These are phyloP conservation scores for Cupressus sempervirens DNA, from an alignment of 75 land plant species.

Conservation along the genomic window DNA sequence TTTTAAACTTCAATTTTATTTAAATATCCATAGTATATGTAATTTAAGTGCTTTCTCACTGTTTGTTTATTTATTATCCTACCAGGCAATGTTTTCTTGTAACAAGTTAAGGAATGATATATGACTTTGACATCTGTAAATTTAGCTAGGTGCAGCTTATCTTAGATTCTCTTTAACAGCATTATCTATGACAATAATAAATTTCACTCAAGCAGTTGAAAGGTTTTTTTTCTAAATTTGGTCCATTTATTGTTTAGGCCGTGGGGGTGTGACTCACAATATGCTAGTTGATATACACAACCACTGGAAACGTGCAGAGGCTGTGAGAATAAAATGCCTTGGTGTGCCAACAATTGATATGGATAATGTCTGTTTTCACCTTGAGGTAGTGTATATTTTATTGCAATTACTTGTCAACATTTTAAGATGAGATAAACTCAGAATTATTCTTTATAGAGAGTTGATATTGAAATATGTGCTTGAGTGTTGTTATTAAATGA, in stretches of 20 bases:
- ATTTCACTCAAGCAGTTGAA: background rate
- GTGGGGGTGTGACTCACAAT: constrained; percentile 89
- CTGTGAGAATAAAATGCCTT: constrained; percentile 79
- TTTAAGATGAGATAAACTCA: background rate
- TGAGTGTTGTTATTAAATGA: background rate
- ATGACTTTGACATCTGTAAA: background rate
- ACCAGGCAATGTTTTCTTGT: background rate
- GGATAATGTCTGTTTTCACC: constrained; percentile 83
- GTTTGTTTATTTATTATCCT: background rate
- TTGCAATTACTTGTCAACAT: background rate
- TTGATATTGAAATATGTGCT: background rate
- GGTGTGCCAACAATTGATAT: constrained; percentile 93
- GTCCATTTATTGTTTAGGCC: constrained; percentile 36
- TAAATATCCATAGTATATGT: background rate
- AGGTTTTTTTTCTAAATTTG: background rate
- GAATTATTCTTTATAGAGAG: background rate
- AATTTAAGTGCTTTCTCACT: background rate
- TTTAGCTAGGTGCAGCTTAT: background rate
- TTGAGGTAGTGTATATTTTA: constrained; percentile 54
- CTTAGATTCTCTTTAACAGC: background rate
- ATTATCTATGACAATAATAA: background rate
- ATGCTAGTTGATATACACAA: constrained; percentile 80
- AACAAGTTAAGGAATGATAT: background rate
- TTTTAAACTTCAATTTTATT: background rate
- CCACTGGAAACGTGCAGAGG: constrained; percentile 87